A percentile compares a stretch with the other conserved stretches of the same genome.
These are phyloP conservation scores for Castanospermum australe DNA, from an alignment of 306 rosid species.

Conservation along the genomic window DNA sequence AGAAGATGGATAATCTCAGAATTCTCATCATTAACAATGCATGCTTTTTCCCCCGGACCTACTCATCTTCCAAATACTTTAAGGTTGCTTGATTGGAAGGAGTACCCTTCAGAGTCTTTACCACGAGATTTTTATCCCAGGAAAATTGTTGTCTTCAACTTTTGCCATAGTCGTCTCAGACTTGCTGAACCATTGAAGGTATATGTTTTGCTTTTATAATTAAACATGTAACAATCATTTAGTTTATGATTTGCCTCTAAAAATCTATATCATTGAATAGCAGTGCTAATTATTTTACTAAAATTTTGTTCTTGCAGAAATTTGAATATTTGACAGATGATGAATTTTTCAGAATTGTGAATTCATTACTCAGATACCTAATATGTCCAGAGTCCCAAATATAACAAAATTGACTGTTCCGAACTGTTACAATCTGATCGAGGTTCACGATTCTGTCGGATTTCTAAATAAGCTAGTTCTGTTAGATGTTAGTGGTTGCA, in stretches of 20 bases:
- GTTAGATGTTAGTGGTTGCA: too few species aligned
- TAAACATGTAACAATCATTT: too few species aligned
- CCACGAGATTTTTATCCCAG: not conserved
- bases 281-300: not conserved
- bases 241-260: too few species aligned
- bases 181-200: not conserved
- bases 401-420: not conserved
- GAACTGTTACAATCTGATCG: too few species aligned
- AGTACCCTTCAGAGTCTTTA: not conserved
- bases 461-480: too few species aligned
- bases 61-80: not conserved
- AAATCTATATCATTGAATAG: too few species aligned
- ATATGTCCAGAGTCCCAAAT: not conserved
- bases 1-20: constrained; percentile 2
- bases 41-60: not conserved
- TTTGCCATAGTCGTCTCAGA: not conserved
- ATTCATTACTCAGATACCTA: not conserved
- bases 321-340: not conserved
- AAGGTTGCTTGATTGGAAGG: not conserved
- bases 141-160: not conserved
- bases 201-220: too few species aligned
- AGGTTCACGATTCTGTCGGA: too few species aligned
- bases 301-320: not conserved
- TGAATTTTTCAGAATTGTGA: not conserved
- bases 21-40: not conserved